Evolutionary conservation across 108 stramenopile genomes (phyloP), one percentile per base, ranked within the genome.

Genomic region (Cyclotella distinguenda): DNA sequence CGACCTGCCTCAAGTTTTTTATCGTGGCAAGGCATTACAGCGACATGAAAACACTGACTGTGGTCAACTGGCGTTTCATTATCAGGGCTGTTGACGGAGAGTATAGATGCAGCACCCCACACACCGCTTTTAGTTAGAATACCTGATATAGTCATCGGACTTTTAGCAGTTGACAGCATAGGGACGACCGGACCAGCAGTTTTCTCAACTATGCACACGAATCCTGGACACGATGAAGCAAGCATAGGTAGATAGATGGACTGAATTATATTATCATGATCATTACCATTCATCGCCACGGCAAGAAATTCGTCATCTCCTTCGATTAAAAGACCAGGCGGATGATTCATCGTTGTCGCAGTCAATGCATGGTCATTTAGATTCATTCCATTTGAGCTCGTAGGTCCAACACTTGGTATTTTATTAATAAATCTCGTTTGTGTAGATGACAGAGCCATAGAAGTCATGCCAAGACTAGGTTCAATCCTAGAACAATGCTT

Each of bases 201-300:
- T 78, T 99, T 99, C 75, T 99, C 99, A n/a, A 96, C 93, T 60
- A 96, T 90, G 67, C 97, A 98, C 0, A 99, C 97, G 57, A 96
- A 84, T 22, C 97, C 99, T 11, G 99, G 99, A 83, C 99, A 99
- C 9, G 90, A 90, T 18, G 94, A 95, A 12, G 93, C 60, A 21
- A 99, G 66, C 22, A 98, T 57, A 34, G 97, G 97, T 3, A 93
- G 60, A 7, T 61, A 35, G 2, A 53, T 9, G 15, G 65, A 28
- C 32, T 80, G 48, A 7, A 1, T 12, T 6, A 16, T 15, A 35
- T 45, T 39, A 28, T 10, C 21, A 44, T 44, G 0, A 59, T 68
- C 31, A 16, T 32, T 39, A 22, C 26, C 13, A 7, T 51, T 70
- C 16, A 3, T 35, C 12, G 21, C 49, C 21, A 30, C 27, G 18